Evolutionary conservation across 257 asterid species (phyloP).

Genomic region (Fraxinus quadrangulata): DNA sequence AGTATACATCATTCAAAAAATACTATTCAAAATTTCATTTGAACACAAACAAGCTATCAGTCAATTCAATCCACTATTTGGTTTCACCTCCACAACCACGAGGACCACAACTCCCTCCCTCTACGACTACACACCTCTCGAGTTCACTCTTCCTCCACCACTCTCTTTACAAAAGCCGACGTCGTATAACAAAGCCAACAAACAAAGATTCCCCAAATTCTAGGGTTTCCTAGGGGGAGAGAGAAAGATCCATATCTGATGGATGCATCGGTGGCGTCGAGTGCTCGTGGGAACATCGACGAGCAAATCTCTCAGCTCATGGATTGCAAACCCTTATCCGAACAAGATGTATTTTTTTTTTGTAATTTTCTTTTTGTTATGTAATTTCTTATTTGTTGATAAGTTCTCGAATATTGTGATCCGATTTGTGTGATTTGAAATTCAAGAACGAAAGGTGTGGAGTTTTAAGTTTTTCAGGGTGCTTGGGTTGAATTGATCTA

Average conservation of each 20-base stretch:
- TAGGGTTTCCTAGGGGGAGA: conserved; percentile 14
- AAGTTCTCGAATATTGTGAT: conserved; percentile 16
- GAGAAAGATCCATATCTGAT: conserved; percentile 27
- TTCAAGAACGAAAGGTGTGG: too few species aligned
- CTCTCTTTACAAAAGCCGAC: conserved; percentile 33
- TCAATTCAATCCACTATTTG: too few species aligned
- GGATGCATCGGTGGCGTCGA: conserved; percentile 55
- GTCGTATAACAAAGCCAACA: conserved; percentile 20
- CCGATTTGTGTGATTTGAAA: neutral
- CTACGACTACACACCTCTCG: neutral
- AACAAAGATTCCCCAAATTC: conserved; percentile 25
- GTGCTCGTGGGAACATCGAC: conserved; percentile 62
- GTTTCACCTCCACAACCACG: conserved; percentile 28
- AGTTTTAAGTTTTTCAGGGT: neutral
- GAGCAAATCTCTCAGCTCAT: conserved; percentile 77
- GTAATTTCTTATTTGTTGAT: neutral
- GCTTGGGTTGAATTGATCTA: conserved; percentile 22
- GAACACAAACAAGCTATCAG: too few species aligned
- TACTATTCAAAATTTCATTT: too few species aligned
- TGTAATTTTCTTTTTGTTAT: neutral
- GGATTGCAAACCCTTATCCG: conserved; percentile 86
- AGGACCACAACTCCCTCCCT: too few species aligned
- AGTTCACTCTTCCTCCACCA: conserved; percentile 29
- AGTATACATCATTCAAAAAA: too few species aligned
- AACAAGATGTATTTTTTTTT: conserved; percentile 53